Percentiles rank a stretch among this genome's conserved stretches.
Conservation (phyloP, 2,329 filamentous ascomycete genomes). For the Claviceps purpurea region DNA sequence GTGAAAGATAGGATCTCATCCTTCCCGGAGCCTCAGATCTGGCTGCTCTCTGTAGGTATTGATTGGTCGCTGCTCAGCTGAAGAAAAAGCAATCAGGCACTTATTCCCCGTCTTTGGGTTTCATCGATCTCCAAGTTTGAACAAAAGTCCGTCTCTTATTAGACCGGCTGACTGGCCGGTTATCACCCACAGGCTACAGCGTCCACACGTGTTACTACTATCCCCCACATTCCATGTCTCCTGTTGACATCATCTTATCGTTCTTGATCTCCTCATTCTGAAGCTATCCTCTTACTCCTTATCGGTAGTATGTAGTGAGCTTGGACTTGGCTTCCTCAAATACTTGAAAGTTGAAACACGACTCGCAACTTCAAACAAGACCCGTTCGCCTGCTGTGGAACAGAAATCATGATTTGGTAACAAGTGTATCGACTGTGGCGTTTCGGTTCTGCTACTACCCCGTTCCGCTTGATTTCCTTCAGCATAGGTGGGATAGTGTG, state of each 20-base stretch:
- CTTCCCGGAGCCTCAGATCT: neutral
- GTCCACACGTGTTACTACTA: neutral
- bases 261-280: neutral
- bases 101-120: no score
- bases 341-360: neutral
- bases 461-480: neutral
- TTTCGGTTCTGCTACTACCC: neutral
- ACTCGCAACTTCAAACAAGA: neutral
- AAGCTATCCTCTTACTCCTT: neutral
- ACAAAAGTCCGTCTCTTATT: no score
- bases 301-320: no score
- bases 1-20: neutral
- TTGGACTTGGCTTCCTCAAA: no score
- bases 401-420: neutral
- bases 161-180: neutral
- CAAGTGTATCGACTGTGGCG: neutral
- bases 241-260: neutral
- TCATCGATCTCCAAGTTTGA: no score
- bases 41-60: neutral
- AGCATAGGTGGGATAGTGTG: neutral
- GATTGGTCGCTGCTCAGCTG: no score
- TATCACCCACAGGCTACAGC: neutral
- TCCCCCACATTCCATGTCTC: conserved; percentile 1
- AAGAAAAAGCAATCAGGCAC: no score
- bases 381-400: neutral